Evolutionary conservation across 306 rosid species (phyloP), one percentile per base, ranked within the genome.

Genomic region (Hippophae rhamnoides): DNA sequence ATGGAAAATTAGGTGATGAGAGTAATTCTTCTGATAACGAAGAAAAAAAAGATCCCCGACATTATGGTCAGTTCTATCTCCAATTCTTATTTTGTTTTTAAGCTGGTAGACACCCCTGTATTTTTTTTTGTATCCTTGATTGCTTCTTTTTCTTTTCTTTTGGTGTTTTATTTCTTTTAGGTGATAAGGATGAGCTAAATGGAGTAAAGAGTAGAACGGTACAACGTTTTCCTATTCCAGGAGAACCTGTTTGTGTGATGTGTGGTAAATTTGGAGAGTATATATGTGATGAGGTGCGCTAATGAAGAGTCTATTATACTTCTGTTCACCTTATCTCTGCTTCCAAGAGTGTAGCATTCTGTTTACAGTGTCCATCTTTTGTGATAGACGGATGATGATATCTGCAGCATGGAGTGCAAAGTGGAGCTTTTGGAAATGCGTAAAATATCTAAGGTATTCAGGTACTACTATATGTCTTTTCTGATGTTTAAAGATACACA

Each of bases 331-430:
- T 5, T 27, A 55, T 58, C 60, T 61, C 41, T 31, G 44, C 49
- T 58, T 56, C 62, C 53, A 41, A 63, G 56, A 44, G 27, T 61
- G 54, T 40, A 65, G 47, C 58, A 50, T 27, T 44, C 10, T 43
- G 52, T 61, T 12, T 47, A 27, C 58, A 40, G 26, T 68, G 67
- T 65, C 69, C 46, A 13, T 54, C 55, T 69, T 65, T 73, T 65
- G 74, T 74, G 57, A 56, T 63, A 86, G 97, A 89, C 95, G 11
- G 74, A 83, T 23, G 95, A 89, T 43, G 95, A 89, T 70, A 76
- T 89, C 54, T 89, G 97, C 79, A 86, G 97, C 81, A 76, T 74
- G 87, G 97, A 89, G 66, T 89, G 97, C 82, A 89, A 86, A 77
- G 52, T 53, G 31, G 88, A 89, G 58, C 84, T 86, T 61, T 58